phyloP scores from a whole-genome alignment of 2,329 filamentous ascomycete species.

The Botrytis aclada region DNA sequence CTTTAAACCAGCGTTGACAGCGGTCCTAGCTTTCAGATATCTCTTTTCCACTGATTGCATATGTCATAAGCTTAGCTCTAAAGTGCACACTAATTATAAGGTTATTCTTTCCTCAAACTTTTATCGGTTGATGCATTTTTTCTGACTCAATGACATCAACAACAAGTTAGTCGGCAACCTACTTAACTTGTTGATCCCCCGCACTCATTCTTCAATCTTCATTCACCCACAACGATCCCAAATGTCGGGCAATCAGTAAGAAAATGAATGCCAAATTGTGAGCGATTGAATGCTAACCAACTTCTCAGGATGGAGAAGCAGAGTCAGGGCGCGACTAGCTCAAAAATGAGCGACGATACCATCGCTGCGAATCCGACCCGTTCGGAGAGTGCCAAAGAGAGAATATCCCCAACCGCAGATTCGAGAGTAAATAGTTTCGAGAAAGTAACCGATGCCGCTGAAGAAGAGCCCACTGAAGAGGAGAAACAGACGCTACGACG shows the following conservation, averaged over 20 bases:
- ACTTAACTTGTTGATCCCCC: background rate
- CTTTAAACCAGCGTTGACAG: background rate
- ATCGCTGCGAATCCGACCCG: background rate
- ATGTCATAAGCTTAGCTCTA: background rate
- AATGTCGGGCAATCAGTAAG: conserved; percentile 4
- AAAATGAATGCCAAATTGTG: background rate
- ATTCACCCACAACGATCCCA: background rate
- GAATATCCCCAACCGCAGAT: background rate
- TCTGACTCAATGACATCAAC: background rate
- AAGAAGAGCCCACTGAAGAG: conserved; percentile 4
- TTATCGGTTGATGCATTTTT: background rate
- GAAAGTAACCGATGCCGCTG: background rate
- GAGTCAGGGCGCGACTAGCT: background rate
- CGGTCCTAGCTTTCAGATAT: background rate
- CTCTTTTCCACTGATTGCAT: background rate
- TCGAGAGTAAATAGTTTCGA: background rate
- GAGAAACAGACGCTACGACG: background rate
- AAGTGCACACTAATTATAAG: background rate
- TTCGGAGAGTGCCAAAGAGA: background rate
- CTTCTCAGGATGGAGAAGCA: background rate
- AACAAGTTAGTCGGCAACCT: background rate
- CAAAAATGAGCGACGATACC: background rate
- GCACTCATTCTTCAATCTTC: background rate
- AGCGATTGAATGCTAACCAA: background rate
- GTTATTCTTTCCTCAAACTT: background rate